Base-by-base conservation (phyloP, 352 stramenopile species). In the Pythium aristosporum region DNA sequence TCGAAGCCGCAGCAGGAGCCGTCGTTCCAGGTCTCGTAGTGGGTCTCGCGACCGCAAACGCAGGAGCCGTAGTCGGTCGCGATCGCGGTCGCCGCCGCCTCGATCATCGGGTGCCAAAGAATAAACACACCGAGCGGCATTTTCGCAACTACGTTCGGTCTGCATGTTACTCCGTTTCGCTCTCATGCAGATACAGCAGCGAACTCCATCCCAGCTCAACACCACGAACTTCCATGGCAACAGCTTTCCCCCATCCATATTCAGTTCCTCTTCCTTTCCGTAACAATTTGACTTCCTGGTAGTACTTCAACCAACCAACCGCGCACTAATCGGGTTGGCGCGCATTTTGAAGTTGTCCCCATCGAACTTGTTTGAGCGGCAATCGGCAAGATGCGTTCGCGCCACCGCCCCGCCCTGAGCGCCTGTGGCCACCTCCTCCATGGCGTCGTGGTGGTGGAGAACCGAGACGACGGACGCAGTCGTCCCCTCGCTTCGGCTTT, bases 21-120 rank as follows among this genome's bases (percentile, higher is more conserved):
- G 70, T 36, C 75, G 67, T 41, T 89, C 81, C 16, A 75, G 74
- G 43, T 88, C 79, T 25, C 70, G 72, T 41, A 83, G 83, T 65
- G 66, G 43, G 11, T 75, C 67, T 1, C 81, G 79, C 37, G 74
- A 75, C 21, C 74, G 62, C 39, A 79, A 72, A 30, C 77, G 78
- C 41, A 82, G 70, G 48, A 63, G 55, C 49, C 47, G 67, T 25
- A 81, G 77, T 59, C 82, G 74, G 52, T 80, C 77, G 30, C 68
- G 69, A 20, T 89, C 80, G 18, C 30, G 21, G 32, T 68, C 62
- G 7, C 73, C 67, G 32, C 55, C 67, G 49, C 82, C 28, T 7
- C 49, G 49, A 20, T 36, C 49, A 3, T n/a, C 51, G 5, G 50
- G 23, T 15, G 50, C 56, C 49, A 66, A 54, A 63, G 43, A 71